Percentiles rank a stretch among this genome's conserved stretches.
These are phyloP conservation scores for Fusarium subtropicale DNA, from an alignment of 2,329 filamentous ascomycete genomes.

Conservation along the genomic window DNA sequence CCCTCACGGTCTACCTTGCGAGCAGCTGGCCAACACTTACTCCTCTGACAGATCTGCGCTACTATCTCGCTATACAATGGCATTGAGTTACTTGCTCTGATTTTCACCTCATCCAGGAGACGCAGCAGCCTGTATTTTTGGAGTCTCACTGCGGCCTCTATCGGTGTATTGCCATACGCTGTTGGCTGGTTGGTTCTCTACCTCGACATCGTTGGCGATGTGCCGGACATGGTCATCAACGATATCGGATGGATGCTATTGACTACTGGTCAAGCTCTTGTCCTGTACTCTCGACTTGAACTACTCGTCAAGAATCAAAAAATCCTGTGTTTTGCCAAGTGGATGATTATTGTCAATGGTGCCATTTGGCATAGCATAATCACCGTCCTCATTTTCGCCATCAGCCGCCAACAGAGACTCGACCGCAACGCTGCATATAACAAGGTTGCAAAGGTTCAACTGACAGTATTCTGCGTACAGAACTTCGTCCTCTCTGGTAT, in stretches of 20 bases:
- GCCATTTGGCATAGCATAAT: constrained; percentile 30
- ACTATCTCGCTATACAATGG: constrained; percentile 34
- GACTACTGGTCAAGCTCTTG: constrained; percentile 35
- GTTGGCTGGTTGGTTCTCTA: constrained; percentile 29
- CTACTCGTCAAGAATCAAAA: constrained; percentile 18
- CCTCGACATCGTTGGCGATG: constrained; percentile 23
- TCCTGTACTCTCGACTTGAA: constrained; percentile 37
- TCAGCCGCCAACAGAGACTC: constrained; percentile 12
- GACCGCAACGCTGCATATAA: constrained; percentile 10
- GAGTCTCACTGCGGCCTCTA: constrained; percentile 29
- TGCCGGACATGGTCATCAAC: constrained; percentile 17
- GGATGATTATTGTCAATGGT: constrained; percentile 34
- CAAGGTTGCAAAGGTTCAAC: constrained; percentile 25
- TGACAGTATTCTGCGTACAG: constrained; percentile 32
- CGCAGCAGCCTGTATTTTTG: constrained; percentile 32
- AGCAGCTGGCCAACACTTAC: constrained; percentile 7
- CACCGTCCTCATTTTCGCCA: constrained; percentile 27
- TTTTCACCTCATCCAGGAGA: constrained; percentile 33
- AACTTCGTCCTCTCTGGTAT: constrained; percentile 33
- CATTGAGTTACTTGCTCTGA: constrained; percentile 31
- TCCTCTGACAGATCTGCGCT: constrained; percentile 17
- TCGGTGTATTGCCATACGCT: constrained; percentile 30
- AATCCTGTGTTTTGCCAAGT: constrained; percentile 16
- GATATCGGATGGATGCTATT: constrained; percentile 37
- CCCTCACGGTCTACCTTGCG: not conserved